These are phyloP conservation scores for Brachypodium distachyon DNA, from an alignment of 202 grass and related monocot genomes.

Conservation along the genomic window DNA sequence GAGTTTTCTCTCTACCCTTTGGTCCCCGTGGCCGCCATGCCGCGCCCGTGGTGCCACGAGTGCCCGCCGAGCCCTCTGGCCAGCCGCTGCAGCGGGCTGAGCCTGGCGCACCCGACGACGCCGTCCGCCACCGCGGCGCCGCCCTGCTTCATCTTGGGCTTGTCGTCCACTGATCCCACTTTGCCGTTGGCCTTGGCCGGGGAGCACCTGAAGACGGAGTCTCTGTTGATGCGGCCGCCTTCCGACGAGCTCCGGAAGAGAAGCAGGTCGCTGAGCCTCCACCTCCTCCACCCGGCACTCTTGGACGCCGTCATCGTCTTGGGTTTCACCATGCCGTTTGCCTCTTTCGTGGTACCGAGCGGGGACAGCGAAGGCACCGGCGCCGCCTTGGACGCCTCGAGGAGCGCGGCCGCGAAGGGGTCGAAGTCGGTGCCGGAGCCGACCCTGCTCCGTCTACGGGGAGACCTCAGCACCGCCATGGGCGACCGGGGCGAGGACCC, in stretches of 20 bases:
- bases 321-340: no score
- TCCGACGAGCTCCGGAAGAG: slow-evolving; percentile 88
- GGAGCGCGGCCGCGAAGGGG: slow-evolving; percentile 73
- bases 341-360: no score
- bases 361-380: no score
- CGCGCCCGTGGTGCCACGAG: slow-evolving; percentile 44
- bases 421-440: slow-evolving; percentile 63
- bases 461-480: slow-evolving; percentile 30
- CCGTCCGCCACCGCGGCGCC: slow-evolving; percentile 33
- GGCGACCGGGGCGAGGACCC: slow-evolving; percentile 49
- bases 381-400: slow-evolving; percentile 58
- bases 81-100: slow-evolving; percentile 71
- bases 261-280: slow-evolving; percentile 78
- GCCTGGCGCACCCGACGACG: slow-evolving; percentile 47
- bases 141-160: slow-evolving; percentile 16
- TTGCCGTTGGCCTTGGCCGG: slow-evolving; percentile 4
- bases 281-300: slow-evolving; percentile 50
- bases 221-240: slow-evolving; percentile 48
- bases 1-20: slow-evolving; percentile 18
- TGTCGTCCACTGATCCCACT: slow-evolving; percentile 12
- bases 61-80: slow-evolving; percentile 41
- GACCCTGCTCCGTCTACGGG: slow-evolving; percentile 34
- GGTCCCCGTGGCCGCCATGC: slow-evolving; percentile 22
- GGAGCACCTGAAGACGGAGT: slow-evolving; percentile 44
- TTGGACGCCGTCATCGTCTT: no score